phyloP scores from a whole-genome alignment of 371 early-diverging fungal species.

The Mucor sp. region DNA sequence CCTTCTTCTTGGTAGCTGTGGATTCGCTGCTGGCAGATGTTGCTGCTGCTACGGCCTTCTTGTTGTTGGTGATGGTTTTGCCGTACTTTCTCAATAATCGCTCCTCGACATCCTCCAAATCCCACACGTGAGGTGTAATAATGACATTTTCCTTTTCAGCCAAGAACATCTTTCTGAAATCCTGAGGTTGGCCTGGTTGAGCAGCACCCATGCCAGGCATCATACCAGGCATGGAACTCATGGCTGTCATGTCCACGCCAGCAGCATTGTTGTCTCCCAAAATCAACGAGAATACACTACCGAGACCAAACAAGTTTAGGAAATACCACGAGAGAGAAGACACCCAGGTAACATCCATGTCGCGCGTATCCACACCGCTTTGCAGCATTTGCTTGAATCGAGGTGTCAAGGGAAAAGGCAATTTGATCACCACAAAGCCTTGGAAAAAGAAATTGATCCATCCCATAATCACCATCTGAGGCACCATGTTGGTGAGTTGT shows the following conservation, averaged over 20 bases:
- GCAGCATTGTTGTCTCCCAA: slow-evolving; percentile 93
- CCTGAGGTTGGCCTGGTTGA: slow-evolving; percentile 78
- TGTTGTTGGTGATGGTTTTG: slow-evolving; percentile 29
- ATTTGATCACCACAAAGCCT: slow-evolving; percentile 92
- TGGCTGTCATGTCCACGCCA: slow-evolving; percentile 89
- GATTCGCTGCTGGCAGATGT: neutral
- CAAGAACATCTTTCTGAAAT: slow-evolving; percentile 84
- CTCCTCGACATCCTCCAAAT: slow-evolving; percentile 82
- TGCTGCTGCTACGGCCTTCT: neutral
- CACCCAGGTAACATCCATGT: slow-evolving; percentile 98
- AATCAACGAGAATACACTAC: slow-evolving; percentile 88
- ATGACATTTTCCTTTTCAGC: slow-evolving; percentile 88
- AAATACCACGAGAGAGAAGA: slow-evolving; percentile 98
- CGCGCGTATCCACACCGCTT: slow-evolving; percentile 91
- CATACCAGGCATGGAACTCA: slow-evolving; percentile 71
- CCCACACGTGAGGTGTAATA: slow-evolving; percentile 82
- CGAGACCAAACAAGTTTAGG: slow-evolving; percentile 94
- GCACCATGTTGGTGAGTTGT: slow-evolving; percentile 94
- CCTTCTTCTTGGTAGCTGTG: slow-evolving; percentile 15
- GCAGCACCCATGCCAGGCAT: slow-evolving; percentile 44
- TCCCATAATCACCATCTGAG: slow-evolving; percentile 97
- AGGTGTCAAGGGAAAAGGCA: slow-evolving; percentile 95
- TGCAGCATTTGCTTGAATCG: slow-evolving; percentile 98
- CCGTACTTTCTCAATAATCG: slow-evolving; percentile 82
- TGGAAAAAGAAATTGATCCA: slow-evolving; percentile 98